A percentile compares a stretch with the other conserved stretches of the same genome.
phyloP scores from a whole-genome alignment of 768 basidiomycete species.

The Nidularia sp. region DNA sequence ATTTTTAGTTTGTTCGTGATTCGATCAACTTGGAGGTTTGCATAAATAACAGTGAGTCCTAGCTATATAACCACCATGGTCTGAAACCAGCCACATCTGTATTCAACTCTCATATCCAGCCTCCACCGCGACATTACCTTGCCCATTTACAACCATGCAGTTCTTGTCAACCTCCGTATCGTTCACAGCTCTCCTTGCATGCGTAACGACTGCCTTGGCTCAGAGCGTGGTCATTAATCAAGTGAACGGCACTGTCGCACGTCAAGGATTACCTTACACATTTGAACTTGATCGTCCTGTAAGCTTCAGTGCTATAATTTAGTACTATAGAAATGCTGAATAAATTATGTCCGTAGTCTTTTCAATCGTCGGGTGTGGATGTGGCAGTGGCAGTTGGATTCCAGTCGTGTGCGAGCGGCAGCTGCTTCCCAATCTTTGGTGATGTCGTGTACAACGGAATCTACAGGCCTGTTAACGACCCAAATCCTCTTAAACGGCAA shows the following conservation, averaged over 20 bases:
- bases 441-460: neutral
- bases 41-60: too few relatives aligned
- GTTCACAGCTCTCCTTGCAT: neutral
- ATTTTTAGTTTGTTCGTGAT: too few relatives aligned
- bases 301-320: neutral
- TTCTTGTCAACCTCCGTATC: neutral
- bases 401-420: neutral
- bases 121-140: too few relatives aligned
- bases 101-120: too few relatives aligned
- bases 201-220: neutral
- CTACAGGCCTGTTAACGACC: neutral
- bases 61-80: too few relatives aligned
- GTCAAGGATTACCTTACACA: neutral
- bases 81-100: too few relatives aligned
- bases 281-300: neutral
- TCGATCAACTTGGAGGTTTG: too few relatives aligned
- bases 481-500: neutral
- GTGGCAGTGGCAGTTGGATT: neutral
- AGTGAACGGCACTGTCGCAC: neutral
- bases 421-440: neutral
- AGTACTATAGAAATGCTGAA: neutral
- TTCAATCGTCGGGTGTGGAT: neutral
- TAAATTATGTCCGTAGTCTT: neutral
- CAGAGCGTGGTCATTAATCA: neutral
- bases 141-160: neutral